phyloP scores from a whole-genome alignment of 2,329 filamentous ascomycete species.

The Diaporthe citrichinensis region DNA sequence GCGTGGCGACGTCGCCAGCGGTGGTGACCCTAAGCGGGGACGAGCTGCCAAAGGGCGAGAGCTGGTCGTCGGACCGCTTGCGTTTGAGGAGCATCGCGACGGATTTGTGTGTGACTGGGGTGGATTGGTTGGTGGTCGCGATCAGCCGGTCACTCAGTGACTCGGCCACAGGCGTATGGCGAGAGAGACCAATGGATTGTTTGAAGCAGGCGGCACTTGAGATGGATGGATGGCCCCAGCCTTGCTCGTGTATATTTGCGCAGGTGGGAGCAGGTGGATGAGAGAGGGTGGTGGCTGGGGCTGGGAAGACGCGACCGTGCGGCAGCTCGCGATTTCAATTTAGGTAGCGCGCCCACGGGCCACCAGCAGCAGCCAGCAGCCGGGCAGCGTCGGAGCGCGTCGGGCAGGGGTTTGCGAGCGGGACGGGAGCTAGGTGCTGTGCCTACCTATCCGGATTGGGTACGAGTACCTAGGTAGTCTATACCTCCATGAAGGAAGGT shows the following conservation, averaged over 20 bases:
- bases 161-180: neutral
- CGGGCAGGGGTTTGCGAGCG: conserved; percentile 17
- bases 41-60: conserved; percentile 60
- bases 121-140: neutral
- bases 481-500: no score
- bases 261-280: neutral
- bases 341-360: neutral
- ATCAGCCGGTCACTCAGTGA: neutral
- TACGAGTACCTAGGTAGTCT: no score
- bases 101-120: neutral
- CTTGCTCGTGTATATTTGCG: neutral
- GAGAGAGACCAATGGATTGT: neutral
- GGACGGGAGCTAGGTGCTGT: neutral
- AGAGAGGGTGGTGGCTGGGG: neutral
- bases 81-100: conserved; percentile 71
- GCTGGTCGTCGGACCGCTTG: conserved; percentile 73
- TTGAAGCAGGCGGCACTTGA: neutral
- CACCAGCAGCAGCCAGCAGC: no score
- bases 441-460: no score
- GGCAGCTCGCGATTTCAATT: conserved; percentile 33
- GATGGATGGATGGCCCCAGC: neutral
- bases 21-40: conserved; percentile 52
- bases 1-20: conserved; percentile 48
- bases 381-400: conserved; percentile 24
- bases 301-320: conserved; percentile 31